A percentile compares a stretch with the other conserved stretches of the same genome.
phyloP scores from a whole-genome alignment of 306 rosid species.

The Quercus suber region DNA sequence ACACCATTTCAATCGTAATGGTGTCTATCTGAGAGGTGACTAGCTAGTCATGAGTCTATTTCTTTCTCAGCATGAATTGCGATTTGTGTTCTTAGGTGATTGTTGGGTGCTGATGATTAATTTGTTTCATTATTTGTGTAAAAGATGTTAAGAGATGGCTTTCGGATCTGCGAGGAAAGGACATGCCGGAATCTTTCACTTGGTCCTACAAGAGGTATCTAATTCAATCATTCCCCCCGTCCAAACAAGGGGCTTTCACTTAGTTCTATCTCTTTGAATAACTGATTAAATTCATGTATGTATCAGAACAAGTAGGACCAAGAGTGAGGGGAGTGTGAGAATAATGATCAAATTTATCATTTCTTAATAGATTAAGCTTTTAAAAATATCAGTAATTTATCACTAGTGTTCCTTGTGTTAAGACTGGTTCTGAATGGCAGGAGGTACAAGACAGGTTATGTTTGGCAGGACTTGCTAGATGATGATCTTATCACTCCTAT shows the following conservation, averaged over 20 bases:
- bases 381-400: no score
- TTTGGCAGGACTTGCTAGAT: constrained; percentile 90
- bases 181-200: constrained; percentile 59
- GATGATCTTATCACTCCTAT: constrained; percentile 84
- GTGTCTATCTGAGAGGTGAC: constrained; percentile 75
- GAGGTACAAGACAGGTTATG: constrained; percentile 84
- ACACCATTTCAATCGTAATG: constrained; percentile 57
- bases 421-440: constrained; percentile 31
- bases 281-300: no score
- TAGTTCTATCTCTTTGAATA: no score
- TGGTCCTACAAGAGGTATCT: constrained; percentile 85
- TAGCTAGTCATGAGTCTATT: not conserved
- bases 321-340: no score
- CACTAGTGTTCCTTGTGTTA: not conserved
- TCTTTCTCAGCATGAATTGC: not conserved
- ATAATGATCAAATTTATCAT: no score
- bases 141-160: constrained; percentile 85
- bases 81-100: not conserved
- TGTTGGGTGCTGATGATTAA: not conserved
- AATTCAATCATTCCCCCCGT: constrained; percentile 8
- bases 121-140: not conserved
- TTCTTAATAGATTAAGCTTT: no score
- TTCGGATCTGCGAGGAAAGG: constrained; percentile 69
- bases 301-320: no score
- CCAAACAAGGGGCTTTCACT: not conserved